Conservation (phyloP, 805 yeast genomes). For the Yarrowia sp. region DNA sequence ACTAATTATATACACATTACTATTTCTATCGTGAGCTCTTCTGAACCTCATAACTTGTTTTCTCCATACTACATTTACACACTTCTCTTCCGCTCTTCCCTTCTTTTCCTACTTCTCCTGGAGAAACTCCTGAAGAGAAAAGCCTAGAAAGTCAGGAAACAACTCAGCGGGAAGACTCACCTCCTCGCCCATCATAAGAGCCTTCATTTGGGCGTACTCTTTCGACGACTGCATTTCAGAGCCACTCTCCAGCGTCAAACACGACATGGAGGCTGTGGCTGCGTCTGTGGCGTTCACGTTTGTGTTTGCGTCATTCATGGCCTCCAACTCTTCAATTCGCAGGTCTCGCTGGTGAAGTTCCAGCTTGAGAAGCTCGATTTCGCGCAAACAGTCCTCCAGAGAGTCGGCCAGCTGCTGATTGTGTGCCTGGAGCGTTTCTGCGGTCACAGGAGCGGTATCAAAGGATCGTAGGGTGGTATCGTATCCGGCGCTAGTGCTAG, state of each 20-base stretch:
- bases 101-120: not conserved
- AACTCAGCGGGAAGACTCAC: not conserved
- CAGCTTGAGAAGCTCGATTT: conserved; percentile 32
- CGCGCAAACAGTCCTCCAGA: conserved; percentile 12
- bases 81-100: not conserved
- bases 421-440: not conserved
- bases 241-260: not conserved
- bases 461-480: conserved; percentile 19
- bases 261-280: conserved; percentile 19
- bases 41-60: too few relatives aligned
- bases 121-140: conserved; percentile 21
- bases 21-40: too few relatives aligned
- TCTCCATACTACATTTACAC: too few relatives aligned
- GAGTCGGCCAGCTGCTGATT: conserved; percentile 25
- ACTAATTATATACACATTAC: too few relatives aligned
- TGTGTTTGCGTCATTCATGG: not conserved
- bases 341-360: conserved; percentile 7
- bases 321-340: conserved; percentile 24
- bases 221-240: not conserved
- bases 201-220: not conserved
- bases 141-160: conserved; percentile 14
- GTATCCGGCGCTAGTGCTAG: conserved; percentile 15
- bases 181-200: not conserved
- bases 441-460: conserved; percentile 21
- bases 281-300: not conserved